These are phyloP conservation scores for Saccharomyces hybrid DNA, from an alignment of 1,139 yeast genomes.

Conservation along the genomic window DNA sequence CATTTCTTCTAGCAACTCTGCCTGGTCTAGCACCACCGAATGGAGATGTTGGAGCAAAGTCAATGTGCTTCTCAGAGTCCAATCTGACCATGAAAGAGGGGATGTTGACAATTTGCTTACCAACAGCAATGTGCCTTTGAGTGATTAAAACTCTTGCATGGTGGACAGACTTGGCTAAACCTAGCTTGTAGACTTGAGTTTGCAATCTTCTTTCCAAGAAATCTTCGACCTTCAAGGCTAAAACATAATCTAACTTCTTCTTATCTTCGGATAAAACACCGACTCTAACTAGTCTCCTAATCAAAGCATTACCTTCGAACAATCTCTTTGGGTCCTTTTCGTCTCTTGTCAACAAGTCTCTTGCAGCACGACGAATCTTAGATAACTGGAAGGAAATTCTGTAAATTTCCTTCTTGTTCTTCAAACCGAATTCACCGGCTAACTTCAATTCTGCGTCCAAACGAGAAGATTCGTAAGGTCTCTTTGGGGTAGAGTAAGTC, in stretches of 20 bases:
- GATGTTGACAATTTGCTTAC: constrained; percentile 97
- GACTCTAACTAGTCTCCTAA: constrained; percentile 40
- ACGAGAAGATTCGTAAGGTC: constrained; percentile 97
- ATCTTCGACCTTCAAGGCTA: constrained; percentile 97
- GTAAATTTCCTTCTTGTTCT: constrained; percentile 95
- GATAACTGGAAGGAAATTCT: constrained; percentile 80
- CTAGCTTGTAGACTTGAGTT: constrained; percentile 99
- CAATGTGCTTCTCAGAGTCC: constrained; percentile 99
- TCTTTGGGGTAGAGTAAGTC: constrained; percentile 99
- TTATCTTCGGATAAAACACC: constrained; percentile 99
- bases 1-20: constrained; percentile 98
- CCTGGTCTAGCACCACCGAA: constrained; percentile 99
- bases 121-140: constrained; percentile 99
- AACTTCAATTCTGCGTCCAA: constrained; percentile 98
- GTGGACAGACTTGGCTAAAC: constrained; percentile 99
- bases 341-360: constrained; percentile 99
- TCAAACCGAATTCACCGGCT: constrained; percentile 99
- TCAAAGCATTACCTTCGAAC: constrained; percentile 99
- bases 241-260: constrained; percentile 98
- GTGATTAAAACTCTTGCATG: constrained; percentile 99
- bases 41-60: constrained; percentile 97
- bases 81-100: constrained; percentile 99
- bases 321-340: constrained; percentile 99
- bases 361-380: constrained; percentile 99
- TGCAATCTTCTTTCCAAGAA: constrained; percentile 99